These are phyloP conservation scores for Apocynum venetum DNA, from an alignment of 257 asterid species.

Conservation along the genomic window DNA sequence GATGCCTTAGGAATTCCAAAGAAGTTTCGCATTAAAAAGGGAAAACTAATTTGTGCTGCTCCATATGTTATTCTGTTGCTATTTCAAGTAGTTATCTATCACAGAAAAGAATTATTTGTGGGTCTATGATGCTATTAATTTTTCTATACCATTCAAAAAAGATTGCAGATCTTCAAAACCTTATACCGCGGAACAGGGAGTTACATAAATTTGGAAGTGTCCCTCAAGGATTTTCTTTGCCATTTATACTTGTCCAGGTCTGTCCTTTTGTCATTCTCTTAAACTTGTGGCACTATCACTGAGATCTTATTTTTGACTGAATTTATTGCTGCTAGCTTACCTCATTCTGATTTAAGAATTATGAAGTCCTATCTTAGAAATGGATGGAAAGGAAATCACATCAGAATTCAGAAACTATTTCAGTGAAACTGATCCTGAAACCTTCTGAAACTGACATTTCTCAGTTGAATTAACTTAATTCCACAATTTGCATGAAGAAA, in stretches of 20 bases:
- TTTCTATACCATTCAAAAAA: not conserved
- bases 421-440: not conserved
- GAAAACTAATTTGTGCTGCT: not conserved
- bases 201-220: slow-evolving; percentile 1
- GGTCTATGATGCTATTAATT: not conserved
- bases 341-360: not conserved
- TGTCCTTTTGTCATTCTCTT: not conserved
- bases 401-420: not conserved
- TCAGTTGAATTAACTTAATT: not conserved
- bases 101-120: not conserved
- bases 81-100: not conserved
- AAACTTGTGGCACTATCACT: not conserved
- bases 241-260: slow-evolving; percentile 22
- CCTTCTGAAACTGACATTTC: not conserved
- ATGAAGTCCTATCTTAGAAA: not conserved
- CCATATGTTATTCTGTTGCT: not conserved
- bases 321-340: not conserved
- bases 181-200: slow-evolving; percentile 18
- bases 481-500: not conserved
- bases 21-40: not conserved
- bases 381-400: not conserved
- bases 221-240: slow-evolving; percentile 21
- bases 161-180: slow-evolving; percentile 22
- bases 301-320: not conserved
- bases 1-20: not conserved